phyloP scores from a whole-genome alignment of 306 rosid genomes.

The Ormosia emarginata region DNA sequence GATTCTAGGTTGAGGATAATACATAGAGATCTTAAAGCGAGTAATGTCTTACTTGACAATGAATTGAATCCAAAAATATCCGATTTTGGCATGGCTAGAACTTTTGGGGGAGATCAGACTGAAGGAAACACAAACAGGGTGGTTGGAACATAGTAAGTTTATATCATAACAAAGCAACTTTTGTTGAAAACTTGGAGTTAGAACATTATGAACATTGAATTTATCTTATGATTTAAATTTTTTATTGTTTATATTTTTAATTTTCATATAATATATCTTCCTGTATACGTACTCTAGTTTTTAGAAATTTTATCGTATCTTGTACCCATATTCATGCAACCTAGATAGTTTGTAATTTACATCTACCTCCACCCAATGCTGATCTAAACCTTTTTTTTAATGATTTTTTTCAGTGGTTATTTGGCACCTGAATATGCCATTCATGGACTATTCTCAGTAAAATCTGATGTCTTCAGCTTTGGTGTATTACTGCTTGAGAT shows the following conservation, averaged over 20 bases:
- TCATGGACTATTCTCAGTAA: slow-evolving; percentile 25
- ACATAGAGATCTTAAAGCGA: slow-evolving; percentile 35
- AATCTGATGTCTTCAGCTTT: slow-evolving; percentile 35
- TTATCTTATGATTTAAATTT: too few species aligned
- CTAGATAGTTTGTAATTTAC: not conserved
- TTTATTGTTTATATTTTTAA: too few species aligned
- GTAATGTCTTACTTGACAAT: slow-evolving; percentile 27
- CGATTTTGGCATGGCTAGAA: slow-evolving; percentile 37
- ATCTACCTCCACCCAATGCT: not conserved
- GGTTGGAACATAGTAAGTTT: slow-evolving; percentile 38
- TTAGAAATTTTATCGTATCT: too few species aligned
- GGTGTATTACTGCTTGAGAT: slow-evolving; percentile 28
- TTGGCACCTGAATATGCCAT: slow-evolving; percentile 38
- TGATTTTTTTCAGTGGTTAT: slow-evolving; percentile 22
- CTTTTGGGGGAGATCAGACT: slow-evolving; percentile 29
- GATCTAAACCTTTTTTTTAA: not conserved
- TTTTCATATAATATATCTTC: too few species aligned
- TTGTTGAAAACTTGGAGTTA: not conserved
- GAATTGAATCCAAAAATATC: slow-evolving; percentile 34
- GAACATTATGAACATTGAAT: not conserved
- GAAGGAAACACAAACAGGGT: slow-evolving; percentile 34
- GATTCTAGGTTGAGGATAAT: slow-evolving; percentile 38
- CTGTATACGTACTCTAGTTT: too few species aligned
- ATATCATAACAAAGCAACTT: not conserved
- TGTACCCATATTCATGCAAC: too few species aligned